A percentile compares a stretch with the other conserved stretches of the same genome.
These are phyloP conservation scores for Aspergillus persii DNA, from an alignment of 2,329 filamentous ascomycete species.

Conservation along the genomic window DNA sequence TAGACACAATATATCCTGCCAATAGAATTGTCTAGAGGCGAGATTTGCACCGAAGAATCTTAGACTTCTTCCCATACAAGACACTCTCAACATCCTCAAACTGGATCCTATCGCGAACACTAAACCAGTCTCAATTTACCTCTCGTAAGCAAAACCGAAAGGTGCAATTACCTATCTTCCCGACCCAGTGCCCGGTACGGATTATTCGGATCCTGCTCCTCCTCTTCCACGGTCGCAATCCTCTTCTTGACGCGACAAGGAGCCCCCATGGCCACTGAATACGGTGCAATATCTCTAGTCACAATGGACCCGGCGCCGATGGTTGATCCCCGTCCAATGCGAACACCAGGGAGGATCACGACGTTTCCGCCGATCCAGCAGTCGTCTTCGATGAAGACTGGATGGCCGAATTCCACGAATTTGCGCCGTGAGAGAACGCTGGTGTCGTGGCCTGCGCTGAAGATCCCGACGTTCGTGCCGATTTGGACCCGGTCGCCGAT, in stretches of 20 bases:
- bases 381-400: slow-evolving; percentile 49
- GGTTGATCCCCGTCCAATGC: slow-evolving; percentile 42
- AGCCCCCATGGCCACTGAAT: slow-evolving; percentile 28
- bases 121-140: background rate
- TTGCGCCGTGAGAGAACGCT: slow-evolving; percentile 49
- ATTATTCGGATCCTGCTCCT: slow-evolving; percentile 23
- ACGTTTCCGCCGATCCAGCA: slow-evolving; percentile 53
- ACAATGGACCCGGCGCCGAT: slow-evolving; percentile 43
- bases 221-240: slow-evolving; percentile 23
- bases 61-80: background rate
- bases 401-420: slow-evolving; percentile 51
- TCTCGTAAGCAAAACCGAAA: background rate
- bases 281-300: slow-evolving; percentile 36
- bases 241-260: slow-evolving; percentile 24
- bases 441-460: slow-evolving; percentile 53
- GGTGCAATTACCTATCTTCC: slow-evolving; percentile 8
- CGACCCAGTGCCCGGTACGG: slow-evolving; percentile 19
- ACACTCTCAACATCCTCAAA: background rate
- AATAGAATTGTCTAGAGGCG: no score
- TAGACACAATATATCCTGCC: no score
- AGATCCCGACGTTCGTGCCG: slow-evolving; percentile 54
- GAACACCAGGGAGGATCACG: slow-evolving; percentile 43
- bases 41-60: no score
- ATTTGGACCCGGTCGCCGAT: slow-evolving; percentile 56
- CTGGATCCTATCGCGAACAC: background rate